Evolutionary conservation across 1,139 yeast genomes (phyloP).

Genomic region (Torulaspora globosa): DNA sequence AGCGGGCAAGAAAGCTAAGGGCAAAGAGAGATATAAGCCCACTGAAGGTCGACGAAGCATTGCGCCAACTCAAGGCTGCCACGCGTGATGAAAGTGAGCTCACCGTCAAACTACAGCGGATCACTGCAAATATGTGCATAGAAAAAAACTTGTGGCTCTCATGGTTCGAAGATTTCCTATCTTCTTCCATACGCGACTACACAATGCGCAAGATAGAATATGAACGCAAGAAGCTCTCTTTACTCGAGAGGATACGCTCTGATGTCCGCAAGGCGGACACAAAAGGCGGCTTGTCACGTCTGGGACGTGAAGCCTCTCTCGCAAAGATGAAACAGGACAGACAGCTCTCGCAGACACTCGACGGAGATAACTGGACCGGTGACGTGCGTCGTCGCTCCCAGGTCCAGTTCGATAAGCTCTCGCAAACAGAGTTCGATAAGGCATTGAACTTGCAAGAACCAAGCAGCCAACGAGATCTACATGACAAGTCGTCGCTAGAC

Average conservation of each 20-base stretch:
- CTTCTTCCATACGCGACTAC: slow-evolving; percentile 52
- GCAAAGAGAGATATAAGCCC: slow-evolving; percentile 78
- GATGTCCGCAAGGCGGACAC: slow-evolving; percentile 77
- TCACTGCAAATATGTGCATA: slow-evolving; percentile 78
- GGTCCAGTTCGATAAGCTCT: slow-evolving; percentile 11
- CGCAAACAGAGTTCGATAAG: slow-evolving; percentile 20
- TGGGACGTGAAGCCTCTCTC: slow-evolving; percentile 58
- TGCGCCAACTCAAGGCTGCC: slow-evolving; percentile 73
- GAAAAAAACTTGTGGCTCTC: slow-evolving; percentile 54
- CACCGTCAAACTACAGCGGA: slow-evolving; percentile 68
- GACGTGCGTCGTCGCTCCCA: slow-evolving; percentile 24
- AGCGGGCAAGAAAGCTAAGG: slow-evolving; percentile 69
- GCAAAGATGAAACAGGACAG: slow-evolving; percentile 51
- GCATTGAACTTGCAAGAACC: slow-evolving; percentile 29
- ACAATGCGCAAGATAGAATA: slow-evolving; percentile 75
- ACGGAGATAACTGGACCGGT: slow-evolving; percentile 44
- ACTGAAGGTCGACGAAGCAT: slow-evolving; percentile 84
- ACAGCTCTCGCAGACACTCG: slow-evolving; percentile 34
- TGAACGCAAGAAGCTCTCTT: slow-evolving; percentile 74
- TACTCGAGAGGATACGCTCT: slow-evolving; percentile 68
- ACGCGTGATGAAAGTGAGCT: slow-evolving; percentile 73
- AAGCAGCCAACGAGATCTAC: slow-evolving; percentile 36
- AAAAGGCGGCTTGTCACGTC: slow-evolving; percentile 74
- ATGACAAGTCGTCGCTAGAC: slow-evolving; percentile 46
- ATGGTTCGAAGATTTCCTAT: slow-evolving; percentile 55